Base-by-base conservation (phyloP, 2,329 filamentous ascomycete species). In the Pseudogymnoascus sp. region DNA sequence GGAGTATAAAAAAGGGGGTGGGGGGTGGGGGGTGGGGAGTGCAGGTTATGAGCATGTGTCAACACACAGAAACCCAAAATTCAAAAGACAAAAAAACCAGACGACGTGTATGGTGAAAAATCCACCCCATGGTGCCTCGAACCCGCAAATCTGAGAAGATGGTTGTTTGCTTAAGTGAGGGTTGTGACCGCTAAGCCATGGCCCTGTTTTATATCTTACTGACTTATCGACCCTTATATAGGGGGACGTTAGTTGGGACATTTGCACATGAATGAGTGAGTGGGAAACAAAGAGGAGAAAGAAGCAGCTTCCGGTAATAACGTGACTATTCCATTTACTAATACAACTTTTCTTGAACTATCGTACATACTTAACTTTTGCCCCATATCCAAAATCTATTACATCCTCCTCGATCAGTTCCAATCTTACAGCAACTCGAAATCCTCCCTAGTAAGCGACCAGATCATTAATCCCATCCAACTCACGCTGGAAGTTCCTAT, bases 401-500 rank as follows among this genome's bases (percentile, higher is more conserved):
- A 19, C 2, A 13, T 57, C 47, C 47, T 17, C 47, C 47, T 17
- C 1, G 9, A 33, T 19, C 26, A n/a, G n/a, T 13, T 50, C 10
- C 47, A 33, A 33, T 19, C n/a, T 19, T 13, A 33, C 26, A 19
- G 10, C 19, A 13, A n/a, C 26, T 19, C 28, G 15, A 17, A 31
- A 3, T 9, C 1, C 2, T 17, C 38, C 59, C 38, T 84, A 93
- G 70, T 87, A 93, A 1, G 89, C 88, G 64, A 93, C 83, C 79
- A 84, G 81, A 1, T 77, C 74, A 62, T 77, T 83, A 69, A 93
- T 74, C 0, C 90, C 90, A 67, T 89, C 85, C 73, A 89, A 65
- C 79, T 96, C 90, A 21, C 91, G 79, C 62, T 86, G 80, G 76
- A 85, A 96, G 73, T 89, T 89, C 70, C 86, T 83, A 72, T 95